A percentile compares a stretch with the other conserved stretches of the same genome.
Evolutionary conservation across 768 basidiomycete genomes (phyloP).

Genomic region (Suillus decipiens): DNA sequence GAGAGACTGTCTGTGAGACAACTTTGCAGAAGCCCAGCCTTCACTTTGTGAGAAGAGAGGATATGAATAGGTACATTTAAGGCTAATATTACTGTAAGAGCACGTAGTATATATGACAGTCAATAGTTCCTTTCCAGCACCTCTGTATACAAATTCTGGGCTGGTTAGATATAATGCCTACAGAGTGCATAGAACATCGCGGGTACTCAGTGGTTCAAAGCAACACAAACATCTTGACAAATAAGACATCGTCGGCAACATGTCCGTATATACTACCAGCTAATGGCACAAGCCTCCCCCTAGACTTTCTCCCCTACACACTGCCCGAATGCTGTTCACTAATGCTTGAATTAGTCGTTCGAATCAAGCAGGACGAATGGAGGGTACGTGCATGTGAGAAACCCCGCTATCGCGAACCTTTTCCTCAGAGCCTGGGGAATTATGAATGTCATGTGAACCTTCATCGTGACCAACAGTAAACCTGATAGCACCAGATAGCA

Average conservation of each 20-base stretch:
- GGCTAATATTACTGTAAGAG: neutral
- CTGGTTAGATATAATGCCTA: neutral
- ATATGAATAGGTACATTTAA: constrained; percentile 2
- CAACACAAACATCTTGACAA: neutral
- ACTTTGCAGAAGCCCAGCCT: neutral
- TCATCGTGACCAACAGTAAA: too few relatives aligned
- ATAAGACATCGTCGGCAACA: neutral
- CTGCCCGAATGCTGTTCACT: neutral
- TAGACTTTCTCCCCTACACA: neutral
- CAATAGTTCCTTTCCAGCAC: neutral
- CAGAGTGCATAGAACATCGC: neutral
- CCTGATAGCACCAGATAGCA: neutral
- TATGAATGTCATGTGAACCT: neutral
- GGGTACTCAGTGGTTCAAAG: neutral
- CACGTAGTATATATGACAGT: neutral
- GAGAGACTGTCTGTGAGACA: neutral
- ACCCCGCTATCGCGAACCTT: neutral
- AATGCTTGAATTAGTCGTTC: neutral
- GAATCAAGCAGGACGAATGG: neutral
- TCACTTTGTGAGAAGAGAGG: neutral
- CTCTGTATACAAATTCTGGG: neutral
- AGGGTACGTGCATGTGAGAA: neutral
- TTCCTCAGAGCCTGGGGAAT: neutral
- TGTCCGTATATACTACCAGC: neutral
- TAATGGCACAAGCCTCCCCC: neutral